phyloP scores from a whole-genome alignment of 768 basidiomycete species.

The Agaricus blazei region DNA sequence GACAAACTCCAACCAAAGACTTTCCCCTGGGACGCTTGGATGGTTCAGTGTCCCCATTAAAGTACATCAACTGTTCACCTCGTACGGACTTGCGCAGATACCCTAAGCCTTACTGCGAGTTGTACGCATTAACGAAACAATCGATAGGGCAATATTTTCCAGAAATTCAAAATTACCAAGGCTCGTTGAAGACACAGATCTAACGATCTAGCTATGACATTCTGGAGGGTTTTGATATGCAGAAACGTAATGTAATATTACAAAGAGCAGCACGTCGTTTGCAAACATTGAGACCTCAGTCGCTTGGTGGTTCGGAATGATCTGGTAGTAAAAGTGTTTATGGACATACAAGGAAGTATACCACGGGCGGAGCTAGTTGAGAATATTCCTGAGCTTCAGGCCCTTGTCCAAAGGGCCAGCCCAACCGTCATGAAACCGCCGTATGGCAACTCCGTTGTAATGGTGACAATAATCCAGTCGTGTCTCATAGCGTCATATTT shows the following conservation, averaged over 20 bases:
- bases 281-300: too few relatives aligned
- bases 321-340: background rate
- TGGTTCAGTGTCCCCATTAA: too few relatives aligned
- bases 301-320: background rate
- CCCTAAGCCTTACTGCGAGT: too few relatives aligned
- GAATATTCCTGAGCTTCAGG: conserved; percentile 58
- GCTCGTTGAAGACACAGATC: background rate
- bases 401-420: conserved; percentile 69
- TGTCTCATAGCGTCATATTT: conserved; percentile 61
- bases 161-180: conserved; percentile 21
- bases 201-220: background rate
- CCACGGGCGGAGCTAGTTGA: conserved; percentile 70
- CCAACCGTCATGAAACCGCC: conserved; percentile 91
- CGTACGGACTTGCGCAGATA: too few relatives aligned
- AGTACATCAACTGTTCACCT: too few relatives aligned
- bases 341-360: conserved; percentile 69
- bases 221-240: background rate
- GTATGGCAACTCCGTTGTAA: conserved; percentile 67
- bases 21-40: too few relatives aligned
- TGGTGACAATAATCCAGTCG: conserved; percentile 77
- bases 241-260: too few relatives aligned
- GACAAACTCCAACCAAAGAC: too few relatives aligned
- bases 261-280: too few relatives aligned
- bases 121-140: background rate
- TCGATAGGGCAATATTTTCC: conserved; percentile 24